phyloP scores from a whole-genome alignment of 2,329 filamentous ascomycete species.

The Aschersonia sp. region DNA sequence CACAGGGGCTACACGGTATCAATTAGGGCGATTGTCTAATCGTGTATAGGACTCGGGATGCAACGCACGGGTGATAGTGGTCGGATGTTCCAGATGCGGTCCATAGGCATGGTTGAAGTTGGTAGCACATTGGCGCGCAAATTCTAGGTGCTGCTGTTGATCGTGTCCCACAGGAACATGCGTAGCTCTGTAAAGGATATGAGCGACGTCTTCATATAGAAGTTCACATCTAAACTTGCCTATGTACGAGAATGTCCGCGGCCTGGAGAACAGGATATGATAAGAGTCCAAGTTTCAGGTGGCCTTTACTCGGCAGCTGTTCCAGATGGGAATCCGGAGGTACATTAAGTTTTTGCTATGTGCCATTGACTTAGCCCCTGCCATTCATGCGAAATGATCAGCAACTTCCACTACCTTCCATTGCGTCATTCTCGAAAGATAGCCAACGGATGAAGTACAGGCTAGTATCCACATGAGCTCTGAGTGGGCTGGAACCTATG shows the following conservation, averaged over 20 bases:
- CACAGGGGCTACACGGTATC: constrained; percentile 45
- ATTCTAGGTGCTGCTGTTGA: constrained; percentile 87
- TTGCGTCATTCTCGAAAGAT: constrained; percentile 96
- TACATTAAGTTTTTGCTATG: constrained; percentile 58
- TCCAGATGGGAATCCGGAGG: constrained; percentile 41
- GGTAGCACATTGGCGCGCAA: constrained; percentile 70
- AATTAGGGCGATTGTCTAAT: background rate
- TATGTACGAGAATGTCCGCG: constrained; percentile 81
- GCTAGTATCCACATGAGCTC: constrained; percentile 97
- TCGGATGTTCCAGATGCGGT: constrained; percentile 47
- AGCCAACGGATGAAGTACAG: constrained; percentile 81
- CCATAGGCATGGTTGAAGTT: constrained; percentile 73
- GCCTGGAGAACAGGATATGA: constrained; percentile 94
- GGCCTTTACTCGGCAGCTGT: constrained; percentile 41
- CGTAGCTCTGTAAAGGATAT: constrained; percentile 45
- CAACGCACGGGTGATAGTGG: constrained; percentile 55
- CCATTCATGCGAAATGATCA: background rate
- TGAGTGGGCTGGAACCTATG: constrained; percentile 58
- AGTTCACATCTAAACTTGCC: constrained; percentile 23
- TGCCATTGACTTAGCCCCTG: background rate
- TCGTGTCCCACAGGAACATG: constrained; percentile 97
- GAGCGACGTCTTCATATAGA: background rate
- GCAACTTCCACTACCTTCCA: constrained; percentile 58
- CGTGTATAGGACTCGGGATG: background rate
- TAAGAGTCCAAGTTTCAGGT: constrained; percentile 75